These are phyloP conservation scores for Xerocomus potaroensis DNA, from an alignment of 768 basidiomycete genomes.

Conservation along the genomic window DNA sequence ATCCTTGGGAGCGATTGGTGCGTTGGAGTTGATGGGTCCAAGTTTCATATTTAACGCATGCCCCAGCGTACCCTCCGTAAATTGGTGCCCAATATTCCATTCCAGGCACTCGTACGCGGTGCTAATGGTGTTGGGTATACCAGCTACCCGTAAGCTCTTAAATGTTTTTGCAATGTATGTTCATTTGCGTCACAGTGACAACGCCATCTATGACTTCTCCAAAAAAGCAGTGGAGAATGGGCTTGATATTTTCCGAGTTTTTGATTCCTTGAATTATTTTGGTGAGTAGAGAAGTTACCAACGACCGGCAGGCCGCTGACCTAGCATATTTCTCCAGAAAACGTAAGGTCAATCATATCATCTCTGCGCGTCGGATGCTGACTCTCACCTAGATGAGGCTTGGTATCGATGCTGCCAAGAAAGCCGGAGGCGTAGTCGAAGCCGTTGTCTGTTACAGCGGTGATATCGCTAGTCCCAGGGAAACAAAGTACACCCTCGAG, in stretches of 20 bases:
- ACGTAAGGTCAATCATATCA: slow-evolving; percentile 42
- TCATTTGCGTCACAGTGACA: slow-evolving; percentile 56
- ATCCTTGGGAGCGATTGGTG: slow-evolving; percentile 97
- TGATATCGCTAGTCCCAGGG: slow-evolving; percentile 90
- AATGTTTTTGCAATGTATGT: neutral
- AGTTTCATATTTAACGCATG: too few species aligned
- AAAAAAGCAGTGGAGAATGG: slow-evolving; percentile 99
- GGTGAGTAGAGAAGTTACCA: slow-evolving; percentile 46
- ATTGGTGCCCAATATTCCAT: slow-evolving; percentile 96
- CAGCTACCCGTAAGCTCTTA: slow-evolving; percentile 78
- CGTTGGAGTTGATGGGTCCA: slow-evolving; percentile 30
- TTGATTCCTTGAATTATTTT: slow-evolving; percentile 98
- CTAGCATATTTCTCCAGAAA: slow-evolving; percentile 44
- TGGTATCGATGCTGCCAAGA: slow-evolving; percentile 99
- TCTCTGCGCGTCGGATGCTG: slow-evolving; percentile 4
- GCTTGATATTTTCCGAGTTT: slow-evolving; percentile 98
- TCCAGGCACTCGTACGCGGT: slow-evolving; percentile 97
- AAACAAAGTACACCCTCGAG: slow-evolving; percentile 94
- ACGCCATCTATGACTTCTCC: slow-evolving; percentile 99
- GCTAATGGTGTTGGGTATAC: slow-evolving; percentile 99
- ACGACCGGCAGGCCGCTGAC: slow-evolving; percentile 1
- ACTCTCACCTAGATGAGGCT: slow-evolving; percentile 72
- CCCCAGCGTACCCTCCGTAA: slow-evolving; percentile 82
- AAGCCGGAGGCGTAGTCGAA: slow-evolving; percentile 97
- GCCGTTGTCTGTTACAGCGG: slow-evolving; percentile 98